Evolutionary conservation across 192 early-diverging fungal genomes (phyloP).

Genomic region (Coemansia sp.): DNA sequence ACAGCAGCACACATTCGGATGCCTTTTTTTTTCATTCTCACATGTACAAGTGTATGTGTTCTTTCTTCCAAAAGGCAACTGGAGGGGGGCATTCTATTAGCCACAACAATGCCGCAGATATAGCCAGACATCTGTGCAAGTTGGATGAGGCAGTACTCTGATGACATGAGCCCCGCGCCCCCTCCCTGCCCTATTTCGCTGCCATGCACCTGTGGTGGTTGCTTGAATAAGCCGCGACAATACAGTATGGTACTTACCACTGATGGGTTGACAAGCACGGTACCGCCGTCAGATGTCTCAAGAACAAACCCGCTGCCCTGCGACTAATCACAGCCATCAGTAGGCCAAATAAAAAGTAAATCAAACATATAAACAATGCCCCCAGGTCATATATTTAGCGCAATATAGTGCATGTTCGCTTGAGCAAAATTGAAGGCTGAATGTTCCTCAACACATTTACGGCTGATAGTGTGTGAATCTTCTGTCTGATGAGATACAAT

Average conservation of each 20-base stretch:
- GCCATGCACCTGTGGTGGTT: not conserved
- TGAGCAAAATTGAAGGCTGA: not conserved
- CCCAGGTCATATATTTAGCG: constrained; percentile 6
- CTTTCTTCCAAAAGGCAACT: not conserved
- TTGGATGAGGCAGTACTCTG: not conserved
- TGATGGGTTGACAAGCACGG: constrained; percentile 36
- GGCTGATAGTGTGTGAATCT: constrained; percentile 15
- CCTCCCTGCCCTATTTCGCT: not conserved
- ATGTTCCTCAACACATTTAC: not conserved
- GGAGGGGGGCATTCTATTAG: not conserved
- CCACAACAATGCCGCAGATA: not conserved
- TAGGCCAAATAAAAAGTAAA: constrained; percentile 8
- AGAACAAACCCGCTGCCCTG: constrained; percentile 49
- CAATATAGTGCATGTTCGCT: not conserved
- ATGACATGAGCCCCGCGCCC: not conserved
- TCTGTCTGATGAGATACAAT: too few relatives aligned
- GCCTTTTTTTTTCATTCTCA: not conserved
- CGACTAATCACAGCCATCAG: constrained; percentile 18
- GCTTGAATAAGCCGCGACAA: not conserved
- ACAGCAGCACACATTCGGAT: not conserved
- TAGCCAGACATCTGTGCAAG: not conserved
- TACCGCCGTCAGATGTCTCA: constrained; percentile 47
- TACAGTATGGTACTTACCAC: constrained; percentile 32
- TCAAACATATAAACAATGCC: constrained; percentile 1
- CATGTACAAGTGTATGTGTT: not conserved